phyloP scores from a whole-genome alignment of 495 filamentous ascomycete genomes.

The Penicillium cinerascens region DNA sequence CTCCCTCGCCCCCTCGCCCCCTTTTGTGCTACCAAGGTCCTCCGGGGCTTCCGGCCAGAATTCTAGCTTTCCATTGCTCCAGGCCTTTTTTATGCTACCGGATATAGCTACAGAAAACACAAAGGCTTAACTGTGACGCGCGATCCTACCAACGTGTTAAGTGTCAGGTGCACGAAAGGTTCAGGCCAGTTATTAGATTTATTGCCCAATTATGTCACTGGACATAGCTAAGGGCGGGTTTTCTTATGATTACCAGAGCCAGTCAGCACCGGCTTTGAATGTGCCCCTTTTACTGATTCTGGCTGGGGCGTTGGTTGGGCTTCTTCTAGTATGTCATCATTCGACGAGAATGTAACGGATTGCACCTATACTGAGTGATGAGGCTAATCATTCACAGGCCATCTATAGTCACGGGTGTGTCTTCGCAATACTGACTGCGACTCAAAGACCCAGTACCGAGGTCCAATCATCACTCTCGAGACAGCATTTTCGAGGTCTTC shows the following conservation, averaged over 20 bases:
- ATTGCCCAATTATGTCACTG: neutral
- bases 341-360: neutral
- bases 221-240: neutral
- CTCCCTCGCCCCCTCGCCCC: no score
- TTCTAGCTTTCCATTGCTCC: no score
- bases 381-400: neutral
- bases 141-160: no score
- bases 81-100: no score
- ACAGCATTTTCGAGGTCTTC: conserved; percentile 4
- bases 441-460: neutral
- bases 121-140: no score
- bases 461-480: neutral
- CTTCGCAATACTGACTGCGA: neutral
- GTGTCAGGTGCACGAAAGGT: no score
- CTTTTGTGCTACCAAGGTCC: no score
- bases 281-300: neutral
- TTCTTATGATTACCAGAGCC: neutral
- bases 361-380: neutral
- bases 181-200: no score
- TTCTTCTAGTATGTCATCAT: neutral
- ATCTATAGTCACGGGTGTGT: neutral
- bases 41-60: no score
- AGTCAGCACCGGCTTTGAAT: neutral
- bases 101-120: no score
- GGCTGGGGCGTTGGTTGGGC: neutral